Evolutionary conservation across 2,329 filamentous ascomycete species (phyloP).

Genomic region (Aspergillus eucalypticola): DNA sequence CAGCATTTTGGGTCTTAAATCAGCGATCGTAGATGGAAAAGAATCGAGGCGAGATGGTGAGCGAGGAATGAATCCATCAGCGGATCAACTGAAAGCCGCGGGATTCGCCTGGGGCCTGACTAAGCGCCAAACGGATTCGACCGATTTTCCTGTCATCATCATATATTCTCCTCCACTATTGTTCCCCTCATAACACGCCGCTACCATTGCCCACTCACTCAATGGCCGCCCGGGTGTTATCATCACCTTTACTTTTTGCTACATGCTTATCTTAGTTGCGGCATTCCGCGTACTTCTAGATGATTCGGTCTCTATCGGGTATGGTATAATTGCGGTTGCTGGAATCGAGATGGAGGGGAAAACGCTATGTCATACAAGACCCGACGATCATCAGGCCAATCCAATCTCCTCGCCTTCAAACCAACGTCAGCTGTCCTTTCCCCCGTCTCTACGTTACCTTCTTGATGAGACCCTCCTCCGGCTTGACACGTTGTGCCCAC

Average conservation of each 20-base stretch:
- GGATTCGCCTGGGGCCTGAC: slow-evolving; percentile 16
- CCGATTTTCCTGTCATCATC: neutral
- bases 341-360: slow-evolving; percentile 9
- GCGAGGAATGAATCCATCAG: slow-evolving; percentile 11
- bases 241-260: neutral
- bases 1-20: slow-evolving; percentile 24
- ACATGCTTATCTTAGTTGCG: neutral
- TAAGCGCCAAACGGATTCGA: slow-evolving; percentile 15
- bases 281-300: neutral
- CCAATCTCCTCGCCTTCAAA: neutral
- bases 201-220: neutral
- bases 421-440: neutral
- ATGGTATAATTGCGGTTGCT: slow-evolving; percentile 2
- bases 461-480: slow-evolving; percentile 49
- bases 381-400: slow-evolving; percentile 4
- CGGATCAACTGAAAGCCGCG: slow-evolving; percentile 26
- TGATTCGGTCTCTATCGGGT: slow-evolving; percentile 1
- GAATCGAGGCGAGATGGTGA: slow-evolving; percentile 9
- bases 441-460: slow-evolving; percentile 26
- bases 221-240: neutral
- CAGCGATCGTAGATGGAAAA: slow-evolving; percentile 9
- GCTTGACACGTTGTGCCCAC: slow-evolving; percentile 53
- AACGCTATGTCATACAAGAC: slow-evolving; percentile 16
- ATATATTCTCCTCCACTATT: neutral
- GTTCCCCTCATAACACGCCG: neutral